Evolutionary conservation across 805 yeast species (phyloP), one percentile per base, ranked within the genome.

Genomic region (Debaryomyces tyrocola): DNA sequence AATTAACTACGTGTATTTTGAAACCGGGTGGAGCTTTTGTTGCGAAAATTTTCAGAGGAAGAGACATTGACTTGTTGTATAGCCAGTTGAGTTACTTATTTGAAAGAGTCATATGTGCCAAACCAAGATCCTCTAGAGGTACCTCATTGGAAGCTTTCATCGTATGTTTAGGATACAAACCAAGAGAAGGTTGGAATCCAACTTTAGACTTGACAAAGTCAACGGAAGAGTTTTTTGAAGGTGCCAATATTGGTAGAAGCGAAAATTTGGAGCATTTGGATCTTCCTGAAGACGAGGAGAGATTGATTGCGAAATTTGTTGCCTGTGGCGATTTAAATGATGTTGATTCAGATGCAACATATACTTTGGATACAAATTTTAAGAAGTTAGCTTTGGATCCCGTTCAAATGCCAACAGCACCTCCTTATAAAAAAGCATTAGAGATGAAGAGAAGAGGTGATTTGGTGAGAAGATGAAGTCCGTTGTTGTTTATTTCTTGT

Each of bases 291-390:
- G 52, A 52, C 1, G 94, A 87, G 54, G 88, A 85, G 52, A 72
- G 97, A 51, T 66, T 71, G 9, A 80, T 94, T 20, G 97, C 97
- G 0, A 90, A 90, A n/a, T 92, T 92, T 57, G 73, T 94, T 48
- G 96, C 98, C 0, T 94, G 99, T 67, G 99, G 99, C 35, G 97
- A 90, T 58, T 74, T 94, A 47, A 76, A 83, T 37, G 87, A 87
- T 55, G 87, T 85, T 43, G 99, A 94, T 64, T 88, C 97, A 0
- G 99, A 94, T 67, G 99, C 99, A 0, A 92, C 98, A 0, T 94
- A 94, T 62, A 68, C 82, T 5, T 66, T 84, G 33, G 83, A 80
- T 27, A 43, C 57, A 3, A 60, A 55, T 27, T 65, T 61, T 33
- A 64, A 63, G 17, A 64, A 68, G 6, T 54, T 61, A 27, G 84